A percentile compares a stretch with the other conserved stretches of the same genome.
phyloP scores from a whole-genome alignment of 495 filamentous ascomycete genomes.

The Elasticomyces elasticus region DNA sequence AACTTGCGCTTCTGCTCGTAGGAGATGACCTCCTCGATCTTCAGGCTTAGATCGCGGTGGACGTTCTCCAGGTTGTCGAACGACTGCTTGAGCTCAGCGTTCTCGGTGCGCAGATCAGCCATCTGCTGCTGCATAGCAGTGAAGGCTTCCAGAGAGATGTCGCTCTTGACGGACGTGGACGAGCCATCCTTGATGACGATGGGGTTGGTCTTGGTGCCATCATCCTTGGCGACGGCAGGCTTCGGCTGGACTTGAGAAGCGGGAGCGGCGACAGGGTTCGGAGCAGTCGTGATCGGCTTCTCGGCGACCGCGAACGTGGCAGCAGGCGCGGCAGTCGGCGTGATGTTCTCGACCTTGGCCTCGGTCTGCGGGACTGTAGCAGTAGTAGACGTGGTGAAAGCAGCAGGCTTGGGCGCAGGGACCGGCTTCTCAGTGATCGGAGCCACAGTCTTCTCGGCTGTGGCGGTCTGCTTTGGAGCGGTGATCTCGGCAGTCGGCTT shows the following conservation, averaged over 20 bases:
- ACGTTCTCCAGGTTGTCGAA: too few species aligned
- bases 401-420: too few species aligned
- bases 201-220: neutral
- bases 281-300: neutral
- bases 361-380: too few species aligned
- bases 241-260: too few species aligned
- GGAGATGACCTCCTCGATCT: neutral
- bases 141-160: neutral
- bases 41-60: neutral
- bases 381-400: too few species aligned
- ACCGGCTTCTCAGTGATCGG: too few species aligned
- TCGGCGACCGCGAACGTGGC: neutral
- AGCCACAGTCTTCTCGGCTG: too few species aligned
- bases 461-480: too few species aligned
- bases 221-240: neutral
- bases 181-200: neutral
- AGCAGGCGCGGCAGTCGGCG: too few species aligned
- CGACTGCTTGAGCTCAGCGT: neutral
- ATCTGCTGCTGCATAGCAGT: neutral
- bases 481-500: too few species aligned
- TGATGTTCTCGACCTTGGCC: too few species aligned
- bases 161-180: neutral
- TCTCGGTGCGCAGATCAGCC: neutral
- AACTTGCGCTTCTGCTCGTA: constrained; percentile 5
- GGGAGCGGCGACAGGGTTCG: neutral